These are phyloP conservation scores for Globisporangium uncinulatum DNA, from an alignment of 352 stramenopile species.

Conservation along the genomic window DNA sequence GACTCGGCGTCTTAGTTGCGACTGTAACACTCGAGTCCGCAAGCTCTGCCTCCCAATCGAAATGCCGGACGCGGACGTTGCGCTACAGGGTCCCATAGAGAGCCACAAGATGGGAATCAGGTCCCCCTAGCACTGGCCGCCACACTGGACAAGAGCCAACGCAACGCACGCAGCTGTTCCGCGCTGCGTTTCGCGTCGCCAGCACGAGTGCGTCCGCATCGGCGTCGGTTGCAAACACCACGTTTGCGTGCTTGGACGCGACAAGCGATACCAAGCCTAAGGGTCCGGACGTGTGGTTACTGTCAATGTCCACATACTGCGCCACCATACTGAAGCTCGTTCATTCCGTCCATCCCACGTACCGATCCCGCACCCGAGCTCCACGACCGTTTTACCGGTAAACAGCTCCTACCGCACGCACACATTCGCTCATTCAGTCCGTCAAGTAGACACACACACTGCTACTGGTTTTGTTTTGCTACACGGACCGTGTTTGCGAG, in stretches of 20 bases:
- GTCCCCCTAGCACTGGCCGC: neutral
- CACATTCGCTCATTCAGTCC: too few relatives aligned
- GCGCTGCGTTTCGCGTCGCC: conserved; percentile 26
- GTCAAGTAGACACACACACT: too few relatives aligned
- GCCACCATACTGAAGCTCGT: neutral
- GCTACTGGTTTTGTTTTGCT: conserved; percentile 5
- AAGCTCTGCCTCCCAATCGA: conserved; percentile 19
- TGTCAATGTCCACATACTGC: neutral
- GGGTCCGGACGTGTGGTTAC: too few relatives aligned
- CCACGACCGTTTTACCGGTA: conserved; percentile 26
- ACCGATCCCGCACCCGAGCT: conserved; percentile 57
- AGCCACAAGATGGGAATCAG: neutral
- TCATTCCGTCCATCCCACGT: neutral
- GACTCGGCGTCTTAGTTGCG: neutral
- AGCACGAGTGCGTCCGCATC: conserved; percentile 31
- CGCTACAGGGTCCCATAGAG: conserved; percentile 3
- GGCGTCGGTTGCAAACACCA: conserved; percentile 43
- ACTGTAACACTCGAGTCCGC: neutral
- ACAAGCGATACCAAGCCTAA: conserved; percentile 43
- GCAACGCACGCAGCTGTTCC: conserved; percentile 22
- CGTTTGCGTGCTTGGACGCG: conserved; percentile 22
- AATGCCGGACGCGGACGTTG: conserved; percentile 17
- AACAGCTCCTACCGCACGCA: conserved; percentile 14
- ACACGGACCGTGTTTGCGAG: conserved; percentile 16
- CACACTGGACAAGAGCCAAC: neutral